These are phyloP conservation scores for Aspergillus nanangensis DNA, from an alignment of 495 filamentous ascomycete species.

Conservation along the genomic window DNA sequence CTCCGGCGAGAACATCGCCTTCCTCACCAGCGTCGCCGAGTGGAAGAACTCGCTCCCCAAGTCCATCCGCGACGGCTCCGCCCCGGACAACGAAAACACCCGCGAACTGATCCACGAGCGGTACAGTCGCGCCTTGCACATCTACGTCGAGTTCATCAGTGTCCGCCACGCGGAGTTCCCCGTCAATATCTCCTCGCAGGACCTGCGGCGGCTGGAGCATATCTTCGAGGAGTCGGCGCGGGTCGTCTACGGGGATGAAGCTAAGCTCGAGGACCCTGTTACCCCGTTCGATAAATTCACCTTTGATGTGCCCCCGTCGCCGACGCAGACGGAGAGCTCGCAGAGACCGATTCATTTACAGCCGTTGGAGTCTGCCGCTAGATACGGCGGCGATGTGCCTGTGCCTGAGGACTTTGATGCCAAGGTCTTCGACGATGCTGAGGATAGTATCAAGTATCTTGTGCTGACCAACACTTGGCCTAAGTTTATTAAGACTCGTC, in stretches of 20 bases:
- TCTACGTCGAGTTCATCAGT: conserved; percentile 55
- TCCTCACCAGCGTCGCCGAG: conserved; percentile 52
- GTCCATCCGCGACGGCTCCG: conserved; percentile 13
- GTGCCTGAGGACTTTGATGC: conserved; percentile 49
- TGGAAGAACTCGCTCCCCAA: conserved; percentile 42
- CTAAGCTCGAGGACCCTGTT: conserved; percentile 22
- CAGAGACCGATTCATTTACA: conserved; percentile 14
- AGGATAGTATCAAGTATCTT: conserved; percentile 61
- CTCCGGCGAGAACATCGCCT: conserved; percentile 65
- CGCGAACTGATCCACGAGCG: conserved; percentile 27
- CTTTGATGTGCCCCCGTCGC: conserved; percentile 12
- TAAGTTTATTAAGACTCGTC: conserved; percentile 44
- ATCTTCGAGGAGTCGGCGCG: conserved; percentile 44
- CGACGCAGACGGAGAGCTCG: conserved; percentile 15
- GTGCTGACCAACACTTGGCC: conserved; percentile 70
- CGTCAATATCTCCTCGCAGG: conserved; percentile 55
- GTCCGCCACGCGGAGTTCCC: conserved; percentile 55
- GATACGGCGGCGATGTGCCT: conserved; percentile 41
- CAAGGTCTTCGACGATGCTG: conserved; percentile 53
- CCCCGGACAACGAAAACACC: conserved; percentile 12
- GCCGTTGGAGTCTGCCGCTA: conserved; percentile 12
- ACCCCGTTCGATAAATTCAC: conserved; percentile 27
- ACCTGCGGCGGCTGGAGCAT: conserved; percentile 40
- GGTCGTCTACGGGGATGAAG: conserved; percentile 31
- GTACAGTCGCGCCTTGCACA: conserved; percentile 51